A percentile compares a stretch with the other conserved stretches of the same genome.
Conservation (phyloP, 352 stramenopile genomes). For the Blastocystis sp. region DNA sequence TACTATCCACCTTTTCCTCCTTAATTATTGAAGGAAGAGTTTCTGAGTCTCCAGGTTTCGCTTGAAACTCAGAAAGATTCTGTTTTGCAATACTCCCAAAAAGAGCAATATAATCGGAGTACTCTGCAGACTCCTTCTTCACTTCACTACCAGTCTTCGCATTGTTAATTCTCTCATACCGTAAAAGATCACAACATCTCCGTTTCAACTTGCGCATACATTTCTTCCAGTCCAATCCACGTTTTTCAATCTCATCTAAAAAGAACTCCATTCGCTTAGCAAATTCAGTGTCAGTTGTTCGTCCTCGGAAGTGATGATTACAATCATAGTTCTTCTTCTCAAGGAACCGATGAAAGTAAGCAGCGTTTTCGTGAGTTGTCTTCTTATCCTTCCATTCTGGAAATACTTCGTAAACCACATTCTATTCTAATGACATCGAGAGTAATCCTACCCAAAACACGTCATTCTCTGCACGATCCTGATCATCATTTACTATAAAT, state of each 20-base stretch:
- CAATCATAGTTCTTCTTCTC: constrained; percentile 39
- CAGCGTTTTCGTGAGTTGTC: neutral
- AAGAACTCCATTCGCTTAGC: constrained; percentile 15
- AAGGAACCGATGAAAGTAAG: neutral
- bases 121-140: neutral
- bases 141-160: neutral
- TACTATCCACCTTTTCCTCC: neutral
- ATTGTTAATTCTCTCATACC: neutral
- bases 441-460: neutral
- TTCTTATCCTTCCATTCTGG: constrained; percentile 44
- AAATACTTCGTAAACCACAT: constrained; percentile 22
- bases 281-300: constrained; percentile 1
- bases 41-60: neutral
- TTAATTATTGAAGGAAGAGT: neutral
- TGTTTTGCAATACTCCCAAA: constrained; percentile 23
- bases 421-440: neutral
- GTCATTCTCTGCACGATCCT: constrained; percentile 30
- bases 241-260: neutral
- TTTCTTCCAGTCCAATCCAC: constrained; percentile 24
- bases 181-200: constrained; percentile 23
- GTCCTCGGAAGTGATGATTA: constrained; percentile 13
- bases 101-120: neutral
- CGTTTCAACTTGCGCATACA: constrained; percentile 42
- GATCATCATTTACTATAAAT: neutral
- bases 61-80: neutral